Conservation (phyloP, 1,139 yeast species). For the Nakaseomyces nivariensis region DNA sequence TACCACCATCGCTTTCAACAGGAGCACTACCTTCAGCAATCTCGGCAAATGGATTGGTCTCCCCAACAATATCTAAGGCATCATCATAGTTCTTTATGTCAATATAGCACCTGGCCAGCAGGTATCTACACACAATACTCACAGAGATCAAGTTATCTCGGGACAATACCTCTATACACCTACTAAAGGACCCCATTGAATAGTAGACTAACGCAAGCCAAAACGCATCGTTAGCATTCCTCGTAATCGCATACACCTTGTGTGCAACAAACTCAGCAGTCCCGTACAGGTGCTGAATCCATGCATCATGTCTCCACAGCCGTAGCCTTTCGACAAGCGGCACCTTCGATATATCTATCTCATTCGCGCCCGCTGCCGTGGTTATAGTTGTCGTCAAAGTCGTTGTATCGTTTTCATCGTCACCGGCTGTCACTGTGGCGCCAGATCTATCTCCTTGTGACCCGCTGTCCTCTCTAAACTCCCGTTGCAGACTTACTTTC, state of each 20-base stretch:
- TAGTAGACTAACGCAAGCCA: slow-evolving; percentile 92
- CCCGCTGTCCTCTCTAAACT: slow-evolving; percentile 6
- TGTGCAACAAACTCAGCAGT: slow-evolving; percentile 93
- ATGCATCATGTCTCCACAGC: slow-evolving; percentile 89
- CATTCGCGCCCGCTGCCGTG: slow-evolving; percentile 7
- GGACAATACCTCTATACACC: slow-evolving; percentile 61
- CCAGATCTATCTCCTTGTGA: slow-evolving; percentile 7
- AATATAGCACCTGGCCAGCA: slow-evolving; percentile 67
- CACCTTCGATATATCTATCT: slow-evolving; percentile 34
- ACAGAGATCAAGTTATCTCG: slow-evolving; percentile 33
- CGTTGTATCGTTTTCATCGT: slow-evolving; percentile 28
- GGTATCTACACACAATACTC: slow-evolving; percentile 67
- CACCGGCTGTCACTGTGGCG: slow-evolving; percentile 30
- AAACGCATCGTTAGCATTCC: slow-evolving; percentile 88
- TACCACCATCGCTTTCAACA: slow-evolving; percentile 52
- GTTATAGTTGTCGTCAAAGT: slow-evolving; percentile 10
- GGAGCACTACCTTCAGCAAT: slow-evolving; percentile 8
- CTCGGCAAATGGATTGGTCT: slow-evolving; percentile 56
- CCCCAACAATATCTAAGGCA: slow-evolving; percentile 81
- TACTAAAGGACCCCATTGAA: slow-evolving; percentile 55
- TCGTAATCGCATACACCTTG: slow-evolving; percentile 62
- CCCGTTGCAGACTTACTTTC: slow-evolving; percentile 22
- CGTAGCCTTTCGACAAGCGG: slow-evolving; percentile 82
- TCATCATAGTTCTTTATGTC: slow-evolving; percentile 79
- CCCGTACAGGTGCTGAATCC: slow-evolving; percentile 81